Evolutionary conservation across 1,284 basidiomycete species (phyloP).

Genomic region (Apiotrichum siamense): DNA sequence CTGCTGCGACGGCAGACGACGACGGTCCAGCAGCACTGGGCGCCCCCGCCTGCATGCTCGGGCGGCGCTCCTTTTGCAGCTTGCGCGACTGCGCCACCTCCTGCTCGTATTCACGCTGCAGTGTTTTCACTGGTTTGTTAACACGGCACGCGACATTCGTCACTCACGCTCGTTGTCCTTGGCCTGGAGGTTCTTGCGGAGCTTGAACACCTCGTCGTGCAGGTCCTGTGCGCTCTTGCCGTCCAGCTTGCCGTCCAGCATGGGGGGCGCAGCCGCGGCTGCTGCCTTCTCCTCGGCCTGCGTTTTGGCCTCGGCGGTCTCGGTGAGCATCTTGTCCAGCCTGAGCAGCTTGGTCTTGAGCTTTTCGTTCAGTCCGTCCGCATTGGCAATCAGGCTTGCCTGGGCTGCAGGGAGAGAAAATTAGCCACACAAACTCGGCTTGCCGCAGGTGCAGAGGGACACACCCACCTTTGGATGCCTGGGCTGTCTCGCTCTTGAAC

Average conservation of each 20-base stretch:
- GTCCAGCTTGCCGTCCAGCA: conserved; percentile 17
- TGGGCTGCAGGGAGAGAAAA: too few species aligned
- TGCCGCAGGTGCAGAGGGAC: background rate
- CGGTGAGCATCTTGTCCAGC: conserved; percentile 32
- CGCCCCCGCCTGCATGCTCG: background rate
- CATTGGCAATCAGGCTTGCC: conserved; percentile 36
- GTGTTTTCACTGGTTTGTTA: conserved; percentile 27
- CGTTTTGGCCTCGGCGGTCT: conserved; percentile 17
- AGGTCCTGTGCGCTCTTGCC: conserved; percentile 34
- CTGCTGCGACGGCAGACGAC: background rate
- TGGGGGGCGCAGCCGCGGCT: conserved; percentile 3
- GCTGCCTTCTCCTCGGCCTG: conserved; percentile 4
- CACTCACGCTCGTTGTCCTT: conserved; percentile 39
- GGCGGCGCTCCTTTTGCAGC: conserved; percentile 22
- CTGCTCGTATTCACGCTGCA: conserved; percentile 38
- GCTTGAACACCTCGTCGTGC: conserved; percentile 31
- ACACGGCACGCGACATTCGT: background rate
- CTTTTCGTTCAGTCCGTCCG: conserved; percentile 36
- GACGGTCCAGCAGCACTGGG: too few species aligned
- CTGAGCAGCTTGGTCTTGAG: conserved; percentile 24
- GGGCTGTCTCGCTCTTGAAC: conserved; percentile 35
- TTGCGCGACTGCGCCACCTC: conserved; percentile 38
- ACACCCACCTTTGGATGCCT: conserved; percentile 31
- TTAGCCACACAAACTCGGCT: too few species aligned
- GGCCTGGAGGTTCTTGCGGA: conserved; percentile 23